A percentile compares a stretch with the other conserved stretches of the same genome.
Conservation (phyloP, 2,329 filamentous ascomycete genomes). For the Gaeumannomyces tritici region DNA sequence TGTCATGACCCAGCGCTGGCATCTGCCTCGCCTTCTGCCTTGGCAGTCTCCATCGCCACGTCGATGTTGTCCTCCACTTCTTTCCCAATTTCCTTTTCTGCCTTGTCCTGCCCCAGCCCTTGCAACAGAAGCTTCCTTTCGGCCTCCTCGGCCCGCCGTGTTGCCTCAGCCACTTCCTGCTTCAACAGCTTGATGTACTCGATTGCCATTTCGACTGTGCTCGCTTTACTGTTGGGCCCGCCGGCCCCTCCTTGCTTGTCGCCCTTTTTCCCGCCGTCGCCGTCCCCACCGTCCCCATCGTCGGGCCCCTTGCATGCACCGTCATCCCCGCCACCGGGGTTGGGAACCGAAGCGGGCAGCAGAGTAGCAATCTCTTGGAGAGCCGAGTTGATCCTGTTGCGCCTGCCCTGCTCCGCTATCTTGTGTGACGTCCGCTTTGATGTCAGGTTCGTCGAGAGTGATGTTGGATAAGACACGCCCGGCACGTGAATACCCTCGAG, state of each 20-base stretch:
- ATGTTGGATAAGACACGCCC: conserved; percentile 82
- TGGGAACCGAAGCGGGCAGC: conserved; percentile 43
- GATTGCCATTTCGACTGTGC: conserved; percentile 94
- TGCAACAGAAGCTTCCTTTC: conserved; percentile 45
- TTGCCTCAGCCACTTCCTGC: conserved; percentile 58
- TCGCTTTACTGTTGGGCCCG: conserved; percentile 80
- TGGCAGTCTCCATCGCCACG: not conserved
- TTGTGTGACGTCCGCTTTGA: conserved; percentile 97
- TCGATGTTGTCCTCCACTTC: not conserved
- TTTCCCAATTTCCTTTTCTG: not conserved
- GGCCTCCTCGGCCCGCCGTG: conserved; percentile 51
- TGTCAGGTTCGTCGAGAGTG: conserved; percentile 85
- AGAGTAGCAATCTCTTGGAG: conserved; percentile 84
- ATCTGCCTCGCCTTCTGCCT: not conserved
- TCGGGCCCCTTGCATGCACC: conserved; percentile 21
- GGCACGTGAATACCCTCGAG: conserved; percentile 86
- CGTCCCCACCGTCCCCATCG: conserved; percentile 30
- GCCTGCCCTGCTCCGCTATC: conserved; percentile 88
- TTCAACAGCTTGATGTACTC: conserved; percentile 86
- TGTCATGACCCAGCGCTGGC: not conserved
- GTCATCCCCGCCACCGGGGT: conserved; percentile 17
- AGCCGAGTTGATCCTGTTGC: conserved; percentile 91
- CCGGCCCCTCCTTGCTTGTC: conserved; percentile 28
- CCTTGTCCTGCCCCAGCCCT: conserved; percentile 2
- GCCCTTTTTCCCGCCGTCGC: conserved; percentile 32